Evolutionary conservation across 352 stramenopile genomes (phyloP), one percentile per base, ranked within the genome.

Genomic region (Aphanomyces astaci): DNA sequence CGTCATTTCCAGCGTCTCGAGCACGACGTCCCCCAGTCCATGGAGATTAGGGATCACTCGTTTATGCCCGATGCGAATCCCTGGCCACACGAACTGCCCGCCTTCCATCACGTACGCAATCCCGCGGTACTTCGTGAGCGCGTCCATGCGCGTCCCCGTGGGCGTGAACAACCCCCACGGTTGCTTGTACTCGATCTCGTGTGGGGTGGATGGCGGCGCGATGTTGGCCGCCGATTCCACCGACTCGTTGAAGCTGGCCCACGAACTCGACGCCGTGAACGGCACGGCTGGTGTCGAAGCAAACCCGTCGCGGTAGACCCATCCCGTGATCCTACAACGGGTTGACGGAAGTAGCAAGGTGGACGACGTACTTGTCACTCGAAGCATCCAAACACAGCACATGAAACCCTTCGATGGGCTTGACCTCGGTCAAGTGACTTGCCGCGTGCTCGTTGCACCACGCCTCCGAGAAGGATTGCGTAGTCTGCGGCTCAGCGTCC

Each of bases 71-170:
- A 91, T 73, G 31, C 74, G 72, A 63, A 89, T 71, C 1, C 80
- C 83, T 19, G 83, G 83, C 80, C 83, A 91, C 63, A 89, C 84
- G 67, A 91, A 89, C 57, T 89, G 80, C 0, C 80, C 83, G 43
- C 83, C 80, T 71, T 92, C 83, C 55, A 92, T 88, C 25, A 92
- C 64, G 57, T 84, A 92, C 36, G 89, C 80, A 54, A 88, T 60
- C n/a, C 53, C 66, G 64, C 82, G 76, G 3, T 27, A 19, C 30
- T 19, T 25, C 22, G 70, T 66, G 54, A 89, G n/a, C n/a, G n/a
- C n/a, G n/a, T n/a, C n/a, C n/a, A n/a, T n/a, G n/a, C 74, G 79
- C 53, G 75, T 60, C 57, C 83, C 81, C 1, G 86, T 70, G 1
- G 79, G 72, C 36, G 78, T 81, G 70, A 90, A 90, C 64, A 84